Base-by-base conservation (phyloP, 352 stramenopile genomes). In the Globisporangium spiculum region DNA sequence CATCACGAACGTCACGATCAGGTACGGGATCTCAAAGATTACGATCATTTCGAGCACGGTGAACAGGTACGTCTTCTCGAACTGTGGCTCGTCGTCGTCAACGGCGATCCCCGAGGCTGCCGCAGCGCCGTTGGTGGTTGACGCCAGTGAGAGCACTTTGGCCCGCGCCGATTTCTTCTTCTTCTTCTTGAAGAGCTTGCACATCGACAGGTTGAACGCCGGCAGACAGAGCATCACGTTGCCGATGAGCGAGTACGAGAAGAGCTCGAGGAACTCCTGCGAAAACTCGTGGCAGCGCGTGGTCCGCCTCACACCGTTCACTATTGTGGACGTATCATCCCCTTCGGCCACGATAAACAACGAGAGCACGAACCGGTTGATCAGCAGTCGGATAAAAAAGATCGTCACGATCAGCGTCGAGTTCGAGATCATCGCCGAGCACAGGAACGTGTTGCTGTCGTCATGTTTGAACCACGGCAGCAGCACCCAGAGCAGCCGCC, bases 401-500 rank as follows among this genome's bases (percentile, higher is more conserved):
- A 91, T 77, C 9, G 73, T 66, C 55, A 92, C 60, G 65, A 92
- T 94, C 50, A 91, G 76, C 71, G 77, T 69, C 68, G 84, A 90
- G 66, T 91, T 91, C 66, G 81, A 84, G 63, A 94, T 78, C 83
- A 94, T 90, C 20, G 76, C 65, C 1, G 81, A 77, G 63, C 84
- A 84, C 59, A 93, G 70, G 44, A 90, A 94, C 66, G 83, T 92
- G 67, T 94, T 94, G 79, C 81, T 84, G 70, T 93, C 84, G 74
- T 94, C 84, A 61, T 73, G 70, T 60, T 90, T 88, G 62, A 91
- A 81, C 57, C 82, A 74, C 68, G 70, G 83, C 30, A 92, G 63
- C 3, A 94, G 48, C 52, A 76, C 74, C 63, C 73, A 78, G 38
- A 85, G 32, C 34, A 88, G 54, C 16, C 81, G 75, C 9, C 81